Evolutionary conservation across 768 basidiomycete species (phyloP).

Genomic region (Baorangia bicolor): DNA sequence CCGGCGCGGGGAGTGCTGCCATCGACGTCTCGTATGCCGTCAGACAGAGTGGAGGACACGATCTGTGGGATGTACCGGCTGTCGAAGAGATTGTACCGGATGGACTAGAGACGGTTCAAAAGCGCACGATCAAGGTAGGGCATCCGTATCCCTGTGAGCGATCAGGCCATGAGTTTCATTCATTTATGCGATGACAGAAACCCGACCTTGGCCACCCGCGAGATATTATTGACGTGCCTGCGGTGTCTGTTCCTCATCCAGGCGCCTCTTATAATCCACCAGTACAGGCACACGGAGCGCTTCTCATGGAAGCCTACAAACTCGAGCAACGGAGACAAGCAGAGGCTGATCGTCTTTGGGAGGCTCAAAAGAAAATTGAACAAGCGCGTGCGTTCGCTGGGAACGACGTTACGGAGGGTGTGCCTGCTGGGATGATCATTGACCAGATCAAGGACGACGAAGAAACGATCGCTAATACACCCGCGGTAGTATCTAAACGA

Average conservation of each 20-base stretch:
- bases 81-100: slow-evolving; percentile 40
- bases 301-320: slow-evolving; percentile 66
- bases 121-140: slow-evolving; percentile 53
- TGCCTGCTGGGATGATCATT: slow-evolving; percentile 66
- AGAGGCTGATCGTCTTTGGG: slow-evolving; percentile 52
- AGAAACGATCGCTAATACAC: slow-evolving; percentile 33
- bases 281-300: slow-evolving; percentile 64
- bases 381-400: slow-evolving; percentile 39
- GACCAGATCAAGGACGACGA: slow-evolving; percentile 46
- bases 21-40: slow-evolving; percentile 69
- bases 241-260: slow-evolving; percentile 69
- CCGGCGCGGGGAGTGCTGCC: slow-evolving; percentile 61
- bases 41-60: slow-evolving; percentile 63
- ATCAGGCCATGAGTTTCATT: neutral
- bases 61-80: slow-evolving; percentile 52
- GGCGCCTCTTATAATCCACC: slow-evolving; percentile 92
- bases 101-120: slow-evolving; percentile 39
- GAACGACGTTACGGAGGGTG: slow-evolving; percentile 33
- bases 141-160: neutral
- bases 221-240: slow-evolving; percentile 57
- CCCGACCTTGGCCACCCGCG: slow-evolving; percentile 49
- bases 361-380: slow-evolving; percentile 55
- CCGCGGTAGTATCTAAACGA: slow-evolving; percentile 38
- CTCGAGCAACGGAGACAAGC: slow-evolving; percentile 58
- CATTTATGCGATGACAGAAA: slow-evolving; percentile 36